Evolutionary conservation across 2,329 filamentous ascomycete species (phyloP).

Genomic region (Trematosphaeria pertusa): DNA sequence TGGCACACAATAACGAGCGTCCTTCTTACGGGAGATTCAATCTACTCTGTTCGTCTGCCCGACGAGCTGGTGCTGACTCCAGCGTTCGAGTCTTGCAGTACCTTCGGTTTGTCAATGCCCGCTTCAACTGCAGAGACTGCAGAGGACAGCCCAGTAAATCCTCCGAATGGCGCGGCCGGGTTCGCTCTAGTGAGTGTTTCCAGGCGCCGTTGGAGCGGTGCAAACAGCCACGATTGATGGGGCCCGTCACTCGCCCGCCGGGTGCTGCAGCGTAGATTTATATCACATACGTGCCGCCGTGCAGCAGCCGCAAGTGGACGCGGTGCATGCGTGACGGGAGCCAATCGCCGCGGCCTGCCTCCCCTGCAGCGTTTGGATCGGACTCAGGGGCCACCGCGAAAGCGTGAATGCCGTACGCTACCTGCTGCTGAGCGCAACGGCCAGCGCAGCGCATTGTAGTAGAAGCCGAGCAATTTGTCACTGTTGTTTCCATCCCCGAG

Average conservation of each 20-base stretch:
- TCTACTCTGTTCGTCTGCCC: no score
- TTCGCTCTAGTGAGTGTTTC: no score
- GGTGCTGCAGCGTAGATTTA: not conserved
- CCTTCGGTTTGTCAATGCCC: no score
- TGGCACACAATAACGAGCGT: no score
- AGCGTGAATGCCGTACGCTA: not conserved
- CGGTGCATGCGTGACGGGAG: not conserved
- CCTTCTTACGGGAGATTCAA: no score
- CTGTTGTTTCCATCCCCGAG: not conserved
- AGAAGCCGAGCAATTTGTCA: constrained; percentile 7
- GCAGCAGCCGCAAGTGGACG: not conserved
- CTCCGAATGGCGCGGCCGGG: no score
- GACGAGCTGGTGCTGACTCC: no score
- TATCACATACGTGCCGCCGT: not conserved
- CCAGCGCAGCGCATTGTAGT: constrained; percentile 1
- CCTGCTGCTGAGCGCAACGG: not conserved
- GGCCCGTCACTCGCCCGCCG: not conserved
- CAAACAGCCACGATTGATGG: not conserved
- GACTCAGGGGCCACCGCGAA: constrained; percentile 5
- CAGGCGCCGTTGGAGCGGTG: no score
- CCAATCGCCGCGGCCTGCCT: not conserved
- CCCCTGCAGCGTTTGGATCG: not conserved
- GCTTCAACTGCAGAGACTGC: no score
- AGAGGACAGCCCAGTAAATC: no score
- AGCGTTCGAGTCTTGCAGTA: no score